Conservation (phyloP, 305 asterid genomes). For the Fraxinus velutina region DNA sequence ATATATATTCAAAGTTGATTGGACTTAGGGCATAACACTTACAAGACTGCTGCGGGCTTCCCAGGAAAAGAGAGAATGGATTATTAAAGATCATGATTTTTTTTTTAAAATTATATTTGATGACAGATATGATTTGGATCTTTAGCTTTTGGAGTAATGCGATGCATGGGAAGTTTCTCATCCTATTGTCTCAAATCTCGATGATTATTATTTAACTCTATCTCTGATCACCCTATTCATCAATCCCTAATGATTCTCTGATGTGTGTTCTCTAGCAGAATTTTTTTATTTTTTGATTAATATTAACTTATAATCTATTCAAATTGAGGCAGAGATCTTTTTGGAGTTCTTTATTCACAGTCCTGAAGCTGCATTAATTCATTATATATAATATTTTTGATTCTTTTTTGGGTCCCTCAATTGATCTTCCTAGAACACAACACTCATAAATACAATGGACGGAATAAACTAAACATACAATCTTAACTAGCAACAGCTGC, state of each 20-base stretch:
- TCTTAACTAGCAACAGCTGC: conserved; percentile 39
- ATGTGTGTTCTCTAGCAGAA: conserved; percentile 15
- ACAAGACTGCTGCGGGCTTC: background rate
- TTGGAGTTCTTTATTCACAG: background rate
- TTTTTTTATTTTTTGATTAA: background rate
- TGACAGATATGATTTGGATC: conserved; percentile 30
- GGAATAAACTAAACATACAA: conserved; percentile 34
- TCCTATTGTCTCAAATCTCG: conserved; percentile 38
- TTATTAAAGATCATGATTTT: background rate
- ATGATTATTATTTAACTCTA: conserved; percentile 19
- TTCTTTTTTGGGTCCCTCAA: conserved; percentile 27
- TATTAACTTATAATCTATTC: background rate
- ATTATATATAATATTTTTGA: conserved; percentile 9
- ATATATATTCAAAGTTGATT: too few species aligned
- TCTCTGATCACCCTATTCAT: conserved; percentile 34
- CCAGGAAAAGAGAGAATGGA: too few species aligned
- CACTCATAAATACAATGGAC: conserved; percentile 26
- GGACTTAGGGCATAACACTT: too few species aligned
- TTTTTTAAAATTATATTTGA: background rate
- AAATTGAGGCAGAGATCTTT: background rate
- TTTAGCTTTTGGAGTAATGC: conserved; percentile 30
- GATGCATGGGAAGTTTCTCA: conserved; percentile 37
- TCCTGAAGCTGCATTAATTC: background rate
- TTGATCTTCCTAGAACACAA: conserved; percentile 34
- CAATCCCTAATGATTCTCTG: conserved; percentile 32